A percentile compares a stretch with the other conserved stretches of the same genome.
Conservation (phyloP, 345 rosid genomes). For the Salix suchowensis region DNA sequence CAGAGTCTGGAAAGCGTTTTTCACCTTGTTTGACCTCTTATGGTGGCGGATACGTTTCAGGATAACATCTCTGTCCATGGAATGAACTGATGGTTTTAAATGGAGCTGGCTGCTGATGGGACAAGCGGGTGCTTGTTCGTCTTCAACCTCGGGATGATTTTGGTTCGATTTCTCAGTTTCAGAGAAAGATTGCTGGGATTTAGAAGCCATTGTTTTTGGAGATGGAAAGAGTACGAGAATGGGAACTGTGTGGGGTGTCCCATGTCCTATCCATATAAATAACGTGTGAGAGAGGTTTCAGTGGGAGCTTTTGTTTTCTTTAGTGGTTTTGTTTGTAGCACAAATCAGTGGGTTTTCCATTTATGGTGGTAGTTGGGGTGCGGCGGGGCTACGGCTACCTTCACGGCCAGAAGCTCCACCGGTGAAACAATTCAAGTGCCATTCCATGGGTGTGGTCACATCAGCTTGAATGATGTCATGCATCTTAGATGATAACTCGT, state of each 20-base stretch:
- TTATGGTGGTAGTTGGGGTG: neutral
- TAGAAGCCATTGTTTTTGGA: slow-evolving; percentile 6
- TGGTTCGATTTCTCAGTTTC: slow-evolving; percentile 3
- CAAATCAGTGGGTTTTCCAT: neutral
- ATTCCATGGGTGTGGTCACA: too few species aligned
- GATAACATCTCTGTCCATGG: slow-evolving; percentile 31
- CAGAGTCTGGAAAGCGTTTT: slow-evolving; percentile 29
- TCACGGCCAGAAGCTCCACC: neutral
- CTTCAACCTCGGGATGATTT: slow-evolving; percentile 12
- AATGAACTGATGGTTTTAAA: slow-evolving; percentile 29
- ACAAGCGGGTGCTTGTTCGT: neutral
- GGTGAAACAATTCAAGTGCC: too few species aligned
- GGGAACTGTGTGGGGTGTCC: neutral
- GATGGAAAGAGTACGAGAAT: neutral
- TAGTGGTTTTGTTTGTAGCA: neutral
- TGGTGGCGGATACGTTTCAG: slow-evolving; percentile 47
- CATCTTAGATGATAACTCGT: too few species aligned
- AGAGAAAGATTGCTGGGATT: neutral
- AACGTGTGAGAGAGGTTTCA: neutral
- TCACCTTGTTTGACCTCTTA: slow-evolving; percentile 29
- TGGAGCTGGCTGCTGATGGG: slow-evolving; percentile 31
- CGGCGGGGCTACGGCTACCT: too few species aligned
- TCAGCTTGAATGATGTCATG: too few species aligned
- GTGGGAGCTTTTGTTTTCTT: neutral
- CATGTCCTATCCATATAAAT: neutral